Evolutionary conservation across 2,329 filamentous ascomycete genomes (phyloP).

Genomic region (Sporothrix brunneoviolacea): DNA sequence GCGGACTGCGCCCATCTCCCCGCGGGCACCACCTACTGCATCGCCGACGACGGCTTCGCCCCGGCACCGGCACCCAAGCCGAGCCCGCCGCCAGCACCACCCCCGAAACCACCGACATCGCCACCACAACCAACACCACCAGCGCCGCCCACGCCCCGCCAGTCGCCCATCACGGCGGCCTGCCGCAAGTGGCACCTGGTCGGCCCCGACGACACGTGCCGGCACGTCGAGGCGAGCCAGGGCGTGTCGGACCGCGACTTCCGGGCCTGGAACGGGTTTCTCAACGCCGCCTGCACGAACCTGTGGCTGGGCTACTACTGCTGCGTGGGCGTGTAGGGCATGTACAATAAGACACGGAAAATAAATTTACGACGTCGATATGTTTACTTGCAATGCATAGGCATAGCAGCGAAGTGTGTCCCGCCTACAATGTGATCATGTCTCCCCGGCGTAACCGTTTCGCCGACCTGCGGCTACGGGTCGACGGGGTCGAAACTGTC

Average conservation of each 20-base stretch:
- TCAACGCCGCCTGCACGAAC: constrained; percentile 17
- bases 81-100: no score
- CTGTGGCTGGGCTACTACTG: constrained; percentile 20
- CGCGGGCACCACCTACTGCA: background rate
- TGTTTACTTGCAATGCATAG: no score
- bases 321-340: constrained; percentile 14
- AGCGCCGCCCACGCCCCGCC: background rate
- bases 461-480: no score
- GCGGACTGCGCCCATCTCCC: background rate
- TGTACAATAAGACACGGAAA: background rate
- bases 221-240: constrained; percentile 5
- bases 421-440: no score
- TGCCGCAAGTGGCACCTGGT: constrained; percentile 28
- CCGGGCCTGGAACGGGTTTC: constrained; percentile 17
- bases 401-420: no score
- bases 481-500: no score
- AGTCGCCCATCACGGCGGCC: constrained; percentile 2
- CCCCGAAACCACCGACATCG: no score
- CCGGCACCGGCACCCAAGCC: background rate
- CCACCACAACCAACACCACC: no score
- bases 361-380: no score
- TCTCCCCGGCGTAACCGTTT: no score
- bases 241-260: constrained; percentile 14
- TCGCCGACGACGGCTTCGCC: background rate
- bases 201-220: constrained; percentile 27